phyloP scores from a whole-genome alignment of 805 yeast genomes.

The Myxozyma monticola region DNA sequence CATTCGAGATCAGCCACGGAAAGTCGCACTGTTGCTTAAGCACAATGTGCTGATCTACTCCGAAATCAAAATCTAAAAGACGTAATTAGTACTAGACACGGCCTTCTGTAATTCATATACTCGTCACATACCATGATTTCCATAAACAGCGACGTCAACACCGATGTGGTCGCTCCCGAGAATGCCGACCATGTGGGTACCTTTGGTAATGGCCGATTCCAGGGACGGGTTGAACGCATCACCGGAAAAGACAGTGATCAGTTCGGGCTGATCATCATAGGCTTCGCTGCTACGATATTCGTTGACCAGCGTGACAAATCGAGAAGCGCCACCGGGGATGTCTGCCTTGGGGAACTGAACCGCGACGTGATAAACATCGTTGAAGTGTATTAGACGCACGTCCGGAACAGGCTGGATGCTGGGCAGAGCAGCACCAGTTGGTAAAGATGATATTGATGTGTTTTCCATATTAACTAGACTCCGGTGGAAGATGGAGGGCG shows the following conservation, averaged over 20 bases:
- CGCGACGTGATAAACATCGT: constrained; percentile 32
- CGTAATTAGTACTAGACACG: not conserved
- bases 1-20: constrained; percentile 32
- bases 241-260: constrained; percentile 32
- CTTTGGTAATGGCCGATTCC: constrained; percentile 30
- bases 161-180: constrained; percentile 21
- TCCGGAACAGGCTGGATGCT: too few relatives aligned
- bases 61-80: constrained; percentile 30
- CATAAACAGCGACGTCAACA: constrained; percentile 31
- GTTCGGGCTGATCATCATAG: constrained; percentile 21
- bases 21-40: constrained; percentile 26
- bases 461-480: too few relatives aligned
- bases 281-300: constrained; percentile 16
- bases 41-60: constrained; percentile 26
- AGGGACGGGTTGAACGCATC: constrained; percentile 33
- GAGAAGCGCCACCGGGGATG: constrained; percentile 33
- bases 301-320: constrained; percentile 30
- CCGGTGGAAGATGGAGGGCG: too few relatives aligned
- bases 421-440: too few relatives aligned
- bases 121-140: constrained; percentile 30
- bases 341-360: constrained; percentile 19
- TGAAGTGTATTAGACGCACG: constrained; percentile 30
- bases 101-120: not conserved
- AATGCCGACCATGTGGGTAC: constrained; percentile 30
- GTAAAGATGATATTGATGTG: too few relatives aligned